These are phyloP conservation scores for Sporothrix variecibatus DNA, from an alignment of 2,329 filamentous ascomycete species.

Conservation along the genomic window DNA sequence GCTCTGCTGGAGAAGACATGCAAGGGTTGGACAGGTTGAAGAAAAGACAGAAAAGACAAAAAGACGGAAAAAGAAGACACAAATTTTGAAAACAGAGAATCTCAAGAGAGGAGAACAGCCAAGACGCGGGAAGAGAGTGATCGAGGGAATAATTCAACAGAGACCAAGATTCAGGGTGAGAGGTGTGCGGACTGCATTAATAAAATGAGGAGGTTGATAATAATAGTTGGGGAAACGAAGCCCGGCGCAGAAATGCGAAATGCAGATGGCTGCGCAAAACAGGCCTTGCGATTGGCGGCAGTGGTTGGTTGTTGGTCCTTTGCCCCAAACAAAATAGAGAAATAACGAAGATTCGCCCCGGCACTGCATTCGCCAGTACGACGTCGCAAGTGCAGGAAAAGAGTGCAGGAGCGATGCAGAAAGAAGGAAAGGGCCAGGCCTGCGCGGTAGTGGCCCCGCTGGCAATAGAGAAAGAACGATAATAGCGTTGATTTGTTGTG, in stretches of 20 bases:
- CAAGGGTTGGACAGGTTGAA: neutral
- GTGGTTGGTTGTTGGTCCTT: conserved; percentile 22
- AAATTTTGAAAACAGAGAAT: neutral
- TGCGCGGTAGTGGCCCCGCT: neutral
- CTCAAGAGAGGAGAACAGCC: conserved; percentile 7
- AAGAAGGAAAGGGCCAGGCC: neutral
- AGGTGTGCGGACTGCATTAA: conserved; percentile 1
- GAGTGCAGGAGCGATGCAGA: neutral
- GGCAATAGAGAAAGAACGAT: neutral
- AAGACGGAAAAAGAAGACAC: neutral
- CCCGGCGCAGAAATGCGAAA: conserved; percentile 5
- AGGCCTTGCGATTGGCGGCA: conserved; percentile 24
- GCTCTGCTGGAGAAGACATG: neutral
- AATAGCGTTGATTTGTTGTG: neutral
- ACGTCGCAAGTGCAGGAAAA: conserved; percentile 8
- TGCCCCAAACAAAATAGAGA: conserved; percentile 12
- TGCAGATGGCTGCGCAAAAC: conserved; percentile 21
- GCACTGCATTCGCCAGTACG: conserved; percentile 10
- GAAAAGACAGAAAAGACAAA: neutral
- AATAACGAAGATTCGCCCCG: neutral
- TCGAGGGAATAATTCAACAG: neutral
- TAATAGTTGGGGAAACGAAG: conserved; percentile 1
- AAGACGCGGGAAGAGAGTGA: neutral
- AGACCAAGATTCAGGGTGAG: neutral
- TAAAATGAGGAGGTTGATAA: conserved; percentile 28